A percentile compares a stretch with the other conserved stretches of the same genome.
These are phyloP conservation scores for Lumnitzera littorea DNA, from an alignment of 345 rosid genomes.

Conservation along the genomic window DNA sequence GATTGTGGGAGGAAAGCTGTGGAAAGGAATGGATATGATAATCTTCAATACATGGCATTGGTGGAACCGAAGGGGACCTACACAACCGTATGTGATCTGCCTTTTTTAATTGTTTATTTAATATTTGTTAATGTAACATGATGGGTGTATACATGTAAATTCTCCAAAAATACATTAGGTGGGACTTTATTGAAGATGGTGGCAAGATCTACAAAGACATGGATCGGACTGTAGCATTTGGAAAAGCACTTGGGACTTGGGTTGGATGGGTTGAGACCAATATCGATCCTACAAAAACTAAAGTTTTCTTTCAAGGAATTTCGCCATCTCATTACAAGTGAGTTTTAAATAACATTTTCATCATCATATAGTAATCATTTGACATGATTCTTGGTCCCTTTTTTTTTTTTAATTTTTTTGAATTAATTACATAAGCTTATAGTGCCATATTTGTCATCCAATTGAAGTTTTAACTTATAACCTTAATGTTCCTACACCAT, in stretches of 20 bases:
- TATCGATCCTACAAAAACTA: constrained; percentile 44
- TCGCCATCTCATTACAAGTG: constrained; percentile 86
- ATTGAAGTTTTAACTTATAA: too few species aligned
- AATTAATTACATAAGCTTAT: too few species aligned
- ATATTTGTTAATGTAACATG: background rate
- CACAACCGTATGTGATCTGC: constrained; percentile 45
- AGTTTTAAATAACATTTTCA: background rate
- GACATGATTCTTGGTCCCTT: background rate
- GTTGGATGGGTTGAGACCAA: constrained; percentile 61
- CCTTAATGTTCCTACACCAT: too few species aligned
- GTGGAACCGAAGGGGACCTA: constrained; percentile 72
- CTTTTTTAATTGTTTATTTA: background rate
- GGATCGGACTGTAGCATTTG: constrained; percentile 67
- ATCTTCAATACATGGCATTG: constrained; percentile 93
- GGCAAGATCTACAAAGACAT: constrained; percentile 42
- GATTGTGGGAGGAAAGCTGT: constrained; percentile 50
- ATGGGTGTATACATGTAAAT: too few species aligned
- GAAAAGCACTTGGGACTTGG: constrained; percentile 68
- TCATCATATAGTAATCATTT: background rate
- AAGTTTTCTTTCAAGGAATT: constrained; percentile 72
- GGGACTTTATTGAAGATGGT: constrained; percentile 59
- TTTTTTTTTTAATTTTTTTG: too few species aligned
- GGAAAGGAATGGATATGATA: constrained; percentile 58
- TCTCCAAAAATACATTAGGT: constrained; percentile 28
- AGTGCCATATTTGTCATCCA: too few species aligned